These are phyloP conservation scores for Aspergillus chevalieri DNA, from an alignment of 2,329 filamentous ascomycete genomes.

Conservation along the genomic window DNA sequence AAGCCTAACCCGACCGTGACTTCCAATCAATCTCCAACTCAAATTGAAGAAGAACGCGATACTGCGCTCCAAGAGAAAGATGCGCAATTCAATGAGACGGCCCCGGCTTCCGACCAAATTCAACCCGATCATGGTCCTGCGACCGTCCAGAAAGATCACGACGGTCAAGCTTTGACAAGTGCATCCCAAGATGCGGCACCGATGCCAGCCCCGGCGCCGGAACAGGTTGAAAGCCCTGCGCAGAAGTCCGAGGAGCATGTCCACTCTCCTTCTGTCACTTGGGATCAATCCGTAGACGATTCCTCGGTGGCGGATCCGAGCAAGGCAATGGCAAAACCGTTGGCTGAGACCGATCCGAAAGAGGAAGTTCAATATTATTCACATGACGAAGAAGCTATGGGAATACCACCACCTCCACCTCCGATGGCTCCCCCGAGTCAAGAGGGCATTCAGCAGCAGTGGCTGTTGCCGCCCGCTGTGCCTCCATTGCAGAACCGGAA, in stretches of 20 bases:
- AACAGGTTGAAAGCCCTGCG: slow-evolving; percentile 12
- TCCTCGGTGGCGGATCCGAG: slow-evolving; percentile 41
- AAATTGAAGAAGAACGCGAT: slow-evolving; percentile 22
- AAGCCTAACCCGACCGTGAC: slow-evolving; percentile 29
- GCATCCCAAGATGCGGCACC: slow-evolving; percentile 4
- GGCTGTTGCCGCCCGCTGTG: slow-evolving; percentile 73
- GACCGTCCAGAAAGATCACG: slow-evolving; percentile 12
- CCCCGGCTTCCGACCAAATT: slow-evolving; percentile 10
- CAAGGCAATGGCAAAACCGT: slow-evolving; percentile 60
- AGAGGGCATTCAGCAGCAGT: slow-evolving; percentile 54
- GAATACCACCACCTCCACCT: slow-evolving; percentile 50
- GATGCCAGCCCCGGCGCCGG: slow-evolving; percentile 13
- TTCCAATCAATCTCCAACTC: slow-evolving; percentile 20
- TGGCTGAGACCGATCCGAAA: slow-evolving; percentile 39
- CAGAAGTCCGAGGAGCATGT: slow-evolving; percentile 15
- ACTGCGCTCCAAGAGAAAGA: slow-evolving; percentile 34
- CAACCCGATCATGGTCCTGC: slow-evolving; percentile 7
- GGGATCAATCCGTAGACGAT: slow-evolving; percentile 14
- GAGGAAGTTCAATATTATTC: slow-evolving; percentile 43
- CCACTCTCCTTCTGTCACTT: neutral
- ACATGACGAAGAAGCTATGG: slow-evolving; percentile 36
- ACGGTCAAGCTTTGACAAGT: slow-evolving; percentile 4
- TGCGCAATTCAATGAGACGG: slow-evolving; percentile 28
- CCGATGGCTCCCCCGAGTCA: slow-evolving; percentile 36
- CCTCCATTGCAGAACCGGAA: slow-evolving; percentile 81